Base-by-base conservation (phyloP, 768 basidiomycete species). In the Solioccasus polychromus region DNA sequence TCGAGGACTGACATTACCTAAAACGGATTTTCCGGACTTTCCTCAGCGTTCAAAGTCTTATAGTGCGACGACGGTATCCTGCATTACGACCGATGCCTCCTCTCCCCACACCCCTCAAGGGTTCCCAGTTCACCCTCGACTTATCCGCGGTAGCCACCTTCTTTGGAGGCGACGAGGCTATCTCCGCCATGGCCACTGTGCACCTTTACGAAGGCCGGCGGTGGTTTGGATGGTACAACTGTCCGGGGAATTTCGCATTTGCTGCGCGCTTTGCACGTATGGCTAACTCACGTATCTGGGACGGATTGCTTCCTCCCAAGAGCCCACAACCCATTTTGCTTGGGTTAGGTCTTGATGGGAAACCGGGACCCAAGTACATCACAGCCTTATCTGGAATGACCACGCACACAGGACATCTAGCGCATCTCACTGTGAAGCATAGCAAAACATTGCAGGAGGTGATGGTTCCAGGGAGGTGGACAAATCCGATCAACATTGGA, bases 211-310 rank as follows among this genome's bases (percentile, higher is more conserved):
- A 59, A 39, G 59, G 58, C 19, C 59, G 62, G 39, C 60, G 57
- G 29, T 70, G 63, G 64, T 45, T 70, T 12, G 69, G 68, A 15
- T 69, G 63, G 63, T 69, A 69, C 23, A 70, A 70, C 41, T 66
- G 58, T n/a, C 68, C 66, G 0, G 69, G 68, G 24, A 58, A 48
- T 9, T 65, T 62, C 28, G 40, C 42, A 4, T 53, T 69, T 29
- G 68, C 67, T 17, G 62, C 55, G 35, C 54, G 57, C 8, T 68
- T 68, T 40, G 61, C 62, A 2, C 53, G 54, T 9, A 58, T 69
- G 39, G 55, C 61, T 1, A 54, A 52, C 12, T 46, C 58, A 2
- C 52, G 52, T n/a, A 42, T 57, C 32, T 68, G 62, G 61, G 44
- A 57, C 31, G 60, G 57, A 1, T 40, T 67, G 3, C 52, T 56